Evolutionary conservation across 2,329 filamentous ascomycete genomes (phyloP), one percentile per base, ranked within the genome.

Genomic region (Cytospora piceae): DNA sequence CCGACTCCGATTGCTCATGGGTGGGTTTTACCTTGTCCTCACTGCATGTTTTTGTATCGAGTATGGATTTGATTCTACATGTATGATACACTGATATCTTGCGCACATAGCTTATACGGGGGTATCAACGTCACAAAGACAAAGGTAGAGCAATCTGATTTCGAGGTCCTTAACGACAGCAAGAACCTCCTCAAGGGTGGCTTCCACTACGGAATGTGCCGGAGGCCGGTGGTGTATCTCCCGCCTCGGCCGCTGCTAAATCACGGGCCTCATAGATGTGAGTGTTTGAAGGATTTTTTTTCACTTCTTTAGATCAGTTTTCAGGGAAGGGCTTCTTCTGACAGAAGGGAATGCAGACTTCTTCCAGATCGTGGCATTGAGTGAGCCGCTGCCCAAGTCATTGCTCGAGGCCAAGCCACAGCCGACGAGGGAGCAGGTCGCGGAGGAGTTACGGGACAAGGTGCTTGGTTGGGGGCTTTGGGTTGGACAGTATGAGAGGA

Each of bases 241-340:
- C 75, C 79, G 0, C 82, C 83, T 1, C 72, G 77, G 15, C 82
- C 83, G 22, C 72, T 83, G 39, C 70, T 82, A 61, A 83, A 83
- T 31, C 80, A 85, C 69, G 83, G 83, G 0, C 76, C 77, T 27
- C 82, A 86, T 72, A 75, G 83, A 64, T 86, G 78, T 79, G 71
- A 74, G 77, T 71, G 0, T 7, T 2, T 22, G 42, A 46, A 22
- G 4, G 4, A 12, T 24, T 4, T 12, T 49, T 22, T 24, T 8
- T 6, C 5, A 3, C 11, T 49, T 49, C 20, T 49, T 49, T 29
- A 22, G 20, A 14, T n/a, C n/a, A n/a, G n/a, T n/a, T n/a, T n/a
- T n/a, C n/a, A n/a, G n/a, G n/a, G n/a, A n/a, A n/a, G n/a, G n/a
- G n/a, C n/a, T n/a, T n/a, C n/a, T n/a, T n/a, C n/a, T n/a, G n/a